A percentile compares a stretch with the other conserved stretches of the same genome.
Conservation (phyloP, 2,329 filamentous ascomycete species). For the Dactylellina sp. region DNA sequence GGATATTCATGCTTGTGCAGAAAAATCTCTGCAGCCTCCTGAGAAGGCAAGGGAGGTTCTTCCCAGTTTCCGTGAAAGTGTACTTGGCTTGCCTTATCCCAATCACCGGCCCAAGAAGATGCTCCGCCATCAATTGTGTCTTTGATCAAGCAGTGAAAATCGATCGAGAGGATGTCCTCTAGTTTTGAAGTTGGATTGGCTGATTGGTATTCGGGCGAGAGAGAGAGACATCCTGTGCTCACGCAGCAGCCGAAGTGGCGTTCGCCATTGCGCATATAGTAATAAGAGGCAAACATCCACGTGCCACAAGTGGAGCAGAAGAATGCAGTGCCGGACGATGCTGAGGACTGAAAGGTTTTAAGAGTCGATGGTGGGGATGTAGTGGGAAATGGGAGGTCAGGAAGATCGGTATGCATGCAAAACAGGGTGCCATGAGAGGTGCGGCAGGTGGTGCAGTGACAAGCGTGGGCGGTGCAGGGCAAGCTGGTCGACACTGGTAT, state of each 20-base stretch:
- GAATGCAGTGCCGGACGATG: constrained; percentile 7
- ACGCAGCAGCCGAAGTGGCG: constrained; percentile 25
- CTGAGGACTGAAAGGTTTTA: constrained; percentile 2
- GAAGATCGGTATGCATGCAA: constrained; percentile 35
- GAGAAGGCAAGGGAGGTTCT: constrained; percentile 23
- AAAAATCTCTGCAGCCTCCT: constrained; percentile 15
- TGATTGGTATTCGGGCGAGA: constrained; percentile 35
- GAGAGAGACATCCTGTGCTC: constrained; percentile 32
- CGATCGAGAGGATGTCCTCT: constrained; percentile 28
- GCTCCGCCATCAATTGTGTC: constrained; percentile 49
- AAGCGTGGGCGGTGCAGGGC: constrained; percentile 30
- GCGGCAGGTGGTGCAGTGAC: constrained; percentile 49
- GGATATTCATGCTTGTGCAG: constrained; percentile 23
- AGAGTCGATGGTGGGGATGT: constrained; percentile 24
- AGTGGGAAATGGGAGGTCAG: constrained; percentile 25
- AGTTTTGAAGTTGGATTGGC: constrained; percentile 21
- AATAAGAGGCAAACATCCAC: constrained; percentile 45
- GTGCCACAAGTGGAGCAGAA: constrained; percentile 36
- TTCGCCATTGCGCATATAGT: constrained; percentile 12
- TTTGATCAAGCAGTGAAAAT: constrained; percentile 36
- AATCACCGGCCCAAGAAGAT: constrained; percentile 40
- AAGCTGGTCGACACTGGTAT: constrained; percentile 27
- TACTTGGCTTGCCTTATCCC: constrained; percentile 22
- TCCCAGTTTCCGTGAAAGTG: constrained; percentile 44
- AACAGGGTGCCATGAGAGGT: constrained; percentile 46